Conservation (phyloP, 2,329 filamentous ascomycete genomes). For the Sporothrix pseudoabietina region DNA sequence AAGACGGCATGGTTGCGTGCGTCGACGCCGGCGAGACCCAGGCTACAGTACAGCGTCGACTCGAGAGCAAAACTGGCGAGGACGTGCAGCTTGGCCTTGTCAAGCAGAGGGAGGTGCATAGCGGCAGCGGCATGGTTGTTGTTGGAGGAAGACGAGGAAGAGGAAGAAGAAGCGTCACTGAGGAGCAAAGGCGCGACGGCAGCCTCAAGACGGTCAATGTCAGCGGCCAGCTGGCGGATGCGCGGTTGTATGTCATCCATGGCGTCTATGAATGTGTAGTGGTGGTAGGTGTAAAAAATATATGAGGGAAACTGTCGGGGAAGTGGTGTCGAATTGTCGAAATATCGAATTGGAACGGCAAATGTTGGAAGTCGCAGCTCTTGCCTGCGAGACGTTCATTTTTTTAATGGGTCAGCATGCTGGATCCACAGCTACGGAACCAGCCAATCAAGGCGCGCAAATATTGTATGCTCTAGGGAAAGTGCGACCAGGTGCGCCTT, state of each 20-base stretch:
- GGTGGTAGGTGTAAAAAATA: background rate
- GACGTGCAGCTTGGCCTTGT: constrained; percentile 93
- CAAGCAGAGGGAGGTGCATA: constrained; percentile 82
- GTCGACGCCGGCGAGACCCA: constrained; percentile 77
- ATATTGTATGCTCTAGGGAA: constrained; percentile 14
- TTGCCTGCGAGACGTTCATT: background rate
- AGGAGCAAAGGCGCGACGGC: constrained; percentile 71
- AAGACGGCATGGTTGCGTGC: constrained; percentile 85
- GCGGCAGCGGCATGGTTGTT: constrained; percentile 57
- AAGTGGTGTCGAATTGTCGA: background rate
- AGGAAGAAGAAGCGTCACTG: background rate
- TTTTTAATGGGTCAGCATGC: background rate
- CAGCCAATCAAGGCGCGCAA: constrained; percentile 25
- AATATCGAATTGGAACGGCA: background rate
- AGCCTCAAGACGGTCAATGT: constrained; percentile 78
- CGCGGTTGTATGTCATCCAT: constrained; percentile 62
- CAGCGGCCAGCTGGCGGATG: constrained; percentile 72
- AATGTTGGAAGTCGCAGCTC: background rate
- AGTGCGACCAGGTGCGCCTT: constrained; percentile 20
- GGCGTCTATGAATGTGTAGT: background rate
- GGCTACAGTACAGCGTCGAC: constrained; percentile 79
- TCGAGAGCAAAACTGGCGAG: constrained; percentile 86
- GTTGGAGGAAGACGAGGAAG: background rate
- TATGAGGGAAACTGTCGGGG: background rate
- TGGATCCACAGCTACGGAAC: background rate